Evolutionary conservation across 2,329 filamentous ascomycete genomes (phyloP).

Genomic region (Venturia effusa): DNA sequence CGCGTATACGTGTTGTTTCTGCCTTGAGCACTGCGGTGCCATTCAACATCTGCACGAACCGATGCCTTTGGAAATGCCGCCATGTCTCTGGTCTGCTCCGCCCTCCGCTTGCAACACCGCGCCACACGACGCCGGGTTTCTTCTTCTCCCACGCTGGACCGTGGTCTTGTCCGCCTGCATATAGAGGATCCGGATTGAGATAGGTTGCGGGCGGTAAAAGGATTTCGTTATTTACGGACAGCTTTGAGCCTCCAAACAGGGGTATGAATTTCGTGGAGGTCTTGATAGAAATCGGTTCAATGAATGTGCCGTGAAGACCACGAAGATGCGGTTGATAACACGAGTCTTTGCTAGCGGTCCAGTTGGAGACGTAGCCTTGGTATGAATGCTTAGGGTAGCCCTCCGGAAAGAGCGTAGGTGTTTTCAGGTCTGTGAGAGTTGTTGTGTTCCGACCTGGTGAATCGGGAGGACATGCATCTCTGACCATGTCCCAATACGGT

Average conservation of each 20-base stretch:
- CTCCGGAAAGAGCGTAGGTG: constrained; percentile 23
- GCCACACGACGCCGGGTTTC: constrained; percentile 32
- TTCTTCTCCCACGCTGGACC: constrained; percentile 31
- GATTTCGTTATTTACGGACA: constrained; percentile 42
- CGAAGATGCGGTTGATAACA: constrained; percentile 36
- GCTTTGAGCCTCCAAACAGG: constrained; percentile 39
- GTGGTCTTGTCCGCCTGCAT: constrained; percentile 29
- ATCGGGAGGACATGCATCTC: constrained; percentile 29
- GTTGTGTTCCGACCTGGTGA: constrained; percentile 25
- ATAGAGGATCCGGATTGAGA: constrained; percentile 34
- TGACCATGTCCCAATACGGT: constrained; percentile 32
- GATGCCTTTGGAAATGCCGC: constrained; percentile 63
- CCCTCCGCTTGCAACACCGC: constrained; percentile 37
- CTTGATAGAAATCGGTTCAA: constrained; percentile 36
- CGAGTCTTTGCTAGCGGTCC: constrained; percentile 32
- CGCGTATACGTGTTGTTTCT: constrained; percentile 26
- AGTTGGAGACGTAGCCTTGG: constrained; percentile 38
- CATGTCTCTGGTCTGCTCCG: constrained; percentile 46
- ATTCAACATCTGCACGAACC: constrained; percentile 65
- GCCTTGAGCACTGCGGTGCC: constrained; percentile 44
- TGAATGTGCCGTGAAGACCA: constrained; percentile 36
- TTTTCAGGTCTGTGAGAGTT: constrained; percentile 25
- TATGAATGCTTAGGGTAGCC: constrained; percentile 23
- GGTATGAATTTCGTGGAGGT: constrained; percentile 36
- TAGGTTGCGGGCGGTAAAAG: constrained; percentile 40